Conservation (phyloP, 352 stramenopile genomes). For the Aphanomyces astaci region DNA sequence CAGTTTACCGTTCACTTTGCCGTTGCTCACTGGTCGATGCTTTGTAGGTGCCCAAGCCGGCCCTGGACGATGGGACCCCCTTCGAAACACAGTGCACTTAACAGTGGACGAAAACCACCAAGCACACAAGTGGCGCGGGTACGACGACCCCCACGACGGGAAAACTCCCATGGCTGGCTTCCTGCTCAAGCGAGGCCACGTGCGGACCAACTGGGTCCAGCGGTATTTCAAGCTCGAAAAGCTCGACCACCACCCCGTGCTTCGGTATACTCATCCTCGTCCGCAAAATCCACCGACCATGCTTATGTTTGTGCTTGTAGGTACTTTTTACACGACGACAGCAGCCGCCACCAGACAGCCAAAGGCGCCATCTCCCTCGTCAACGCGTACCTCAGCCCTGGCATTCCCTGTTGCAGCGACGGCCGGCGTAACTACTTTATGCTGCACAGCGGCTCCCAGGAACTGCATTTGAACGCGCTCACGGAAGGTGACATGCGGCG, state of each 20-base stretch:
- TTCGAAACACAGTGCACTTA: conserved; percentile 76
- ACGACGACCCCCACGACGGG: conserved; percentile 66
- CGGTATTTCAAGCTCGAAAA: conserved; percentile 82
- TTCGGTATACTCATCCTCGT: conserved; percentile 25
- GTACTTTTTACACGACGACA: conserved; percentile 78
- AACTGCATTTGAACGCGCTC: conserved; percentile 78
- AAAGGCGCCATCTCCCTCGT: conserved; percentile 69
- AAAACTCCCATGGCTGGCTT: conserved; percentile 84
- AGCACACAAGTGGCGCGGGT: conserved; percentile 78
- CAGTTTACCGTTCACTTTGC: no score
- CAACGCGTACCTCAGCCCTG: conserved; percentile 70
- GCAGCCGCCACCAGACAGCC: conserved; percentile 38
- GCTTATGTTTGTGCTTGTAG: neutral
- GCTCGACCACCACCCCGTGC: conserved; percentile 31
- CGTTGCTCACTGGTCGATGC: no score
- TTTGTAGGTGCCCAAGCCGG: conserved; percentile 27
- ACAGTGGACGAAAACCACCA: conserved; percentile 61
- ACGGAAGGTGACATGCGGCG: conserved; percentile 78
- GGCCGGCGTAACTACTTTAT: conserved; percentile 82
- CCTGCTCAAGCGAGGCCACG: conserved; percentile 68
- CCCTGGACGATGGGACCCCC: conserved; percentile 62
- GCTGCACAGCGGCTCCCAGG: conserved; percentile 69
- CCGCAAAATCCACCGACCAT: no score
- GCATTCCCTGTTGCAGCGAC: conserved; percentile 73
- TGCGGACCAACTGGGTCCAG: conserved; percentile 84